Evolutionary conservation across 1,139 yeast genomes (phyloP), one percentile per base, ranked within the genome.

Genomic region (Komagataea norvegica): DNA sequence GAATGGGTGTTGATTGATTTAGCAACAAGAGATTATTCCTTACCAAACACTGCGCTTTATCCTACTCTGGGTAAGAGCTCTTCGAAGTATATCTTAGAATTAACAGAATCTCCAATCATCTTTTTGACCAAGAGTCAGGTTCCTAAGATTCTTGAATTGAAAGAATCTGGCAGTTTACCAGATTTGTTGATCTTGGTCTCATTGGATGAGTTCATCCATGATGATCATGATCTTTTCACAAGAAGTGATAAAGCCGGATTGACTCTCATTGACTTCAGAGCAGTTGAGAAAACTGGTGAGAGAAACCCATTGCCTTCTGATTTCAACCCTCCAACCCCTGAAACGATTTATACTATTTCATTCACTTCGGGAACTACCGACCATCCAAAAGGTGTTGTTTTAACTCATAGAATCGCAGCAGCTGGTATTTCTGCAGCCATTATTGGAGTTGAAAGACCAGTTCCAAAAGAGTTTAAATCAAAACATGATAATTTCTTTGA

Each of bases 11-110:
- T 78, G 21, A 56, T 80, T 15, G 86, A 79, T 54, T 54, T 77
- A 45, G 83, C 83, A 0, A 72, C 79, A 45, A 65, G 70, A 28
- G 60, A 70, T 15, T 74, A 70, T 52, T 64, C 74, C 8, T 52
- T 79, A 29, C 64, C 78, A 31, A 68, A 68, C 47, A 79, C 82
- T 17, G 75, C 84, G 3, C 59, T 79, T 34, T 79, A 79, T 56
- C 81, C 79, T 44, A 77, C 85, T 5, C 61, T 79, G 50, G 86
- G 86, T 3, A 67, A 73, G 2, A 71, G 69, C 17, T 68, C 85
- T 3, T 70, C 83, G 3, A 68, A 66, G 45, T 74, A 76, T 55
- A 79, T 79, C 43, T 58, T 79, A 57, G 68, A 67, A 37, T 49
- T 75, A 36, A 74, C 82, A 3, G 74, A 75, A 45, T 60, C 76